Base-by-base conservation (phyloP, 495 filamentous ascomycete genomes). In the Penicillium waksmanii region DNA sequence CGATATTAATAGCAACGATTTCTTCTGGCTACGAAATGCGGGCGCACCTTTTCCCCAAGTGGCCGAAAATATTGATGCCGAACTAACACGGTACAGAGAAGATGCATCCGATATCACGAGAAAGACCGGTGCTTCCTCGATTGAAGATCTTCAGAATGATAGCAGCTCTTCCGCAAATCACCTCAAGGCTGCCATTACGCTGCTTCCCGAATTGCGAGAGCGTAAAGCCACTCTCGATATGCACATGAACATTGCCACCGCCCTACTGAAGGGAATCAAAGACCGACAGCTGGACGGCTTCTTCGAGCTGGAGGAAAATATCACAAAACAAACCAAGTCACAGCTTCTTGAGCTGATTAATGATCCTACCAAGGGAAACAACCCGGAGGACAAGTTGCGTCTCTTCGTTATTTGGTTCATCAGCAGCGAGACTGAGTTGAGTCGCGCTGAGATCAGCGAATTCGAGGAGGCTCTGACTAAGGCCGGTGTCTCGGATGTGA, bases 221-320 rank as follows among this genome's bases (percentile, higher is more conserved):
- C 85, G 95, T 56, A 99, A 99, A 72, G 87, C 88, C 2, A 84
- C 87, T 17, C 82, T 99, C 12, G 94, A 97, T 68, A 98, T 97
- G 91, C 96, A 99, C 73, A 99, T 99, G 96, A 97, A 96, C 70
- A 97, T 97, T 56, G 84, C 92, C n/a, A 91, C 91, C 9, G 87
- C 90, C 15, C 73, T 96, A 8, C 76, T 96, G 48, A 90, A 89
- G 61, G 93, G 92, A 2, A 95, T 97, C 72, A 96, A 97, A 73
- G 92, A 94, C 62, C 87, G 96, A 3, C 92, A 98, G 70, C 76
- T 99, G 21, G 95, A 99, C 70, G 94, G 93, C 67, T 99, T 90
- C 77, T 98, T 92, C 77, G 92, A 98, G 73, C 82, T 96, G 23
- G 96, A 99, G 67, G 93, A 99, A 72, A 91, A 87, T 64, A 90